A percentile compares a stretch with the other conserved stretches of the same genome.
These are phyloP conservation scores for Mycena crocata DNA, from an alignment of 768 basidiomycete species.

Conservation along the genomic window DNA sequence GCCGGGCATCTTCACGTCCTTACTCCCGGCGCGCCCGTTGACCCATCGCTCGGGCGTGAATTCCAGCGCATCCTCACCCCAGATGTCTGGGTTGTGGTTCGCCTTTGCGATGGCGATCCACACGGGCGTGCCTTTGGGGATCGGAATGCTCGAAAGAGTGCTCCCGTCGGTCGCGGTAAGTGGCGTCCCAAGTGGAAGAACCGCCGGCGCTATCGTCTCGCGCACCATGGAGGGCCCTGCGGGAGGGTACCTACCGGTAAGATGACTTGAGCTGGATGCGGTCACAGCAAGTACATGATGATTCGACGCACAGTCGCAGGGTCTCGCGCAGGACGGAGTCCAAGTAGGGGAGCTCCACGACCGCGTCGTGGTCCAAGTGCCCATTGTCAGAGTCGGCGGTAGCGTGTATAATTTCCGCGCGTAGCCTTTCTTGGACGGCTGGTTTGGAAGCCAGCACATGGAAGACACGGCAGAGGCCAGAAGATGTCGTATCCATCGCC, in stretches of 20 bases:
- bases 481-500: constrained; percentile 28
- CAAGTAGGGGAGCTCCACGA: constrained; percentile 37
- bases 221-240: background rate
- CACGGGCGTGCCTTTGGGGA: constrained; percentile 54
- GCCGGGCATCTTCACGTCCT: constrained; percentile 47
- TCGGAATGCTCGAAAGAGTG: constrained; percentile 47
- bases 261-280: background rate
- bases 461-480: constrained; percentile 26
- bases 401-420: constrained; percentile 37
- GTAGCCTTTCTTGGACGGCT: constrained; percentile 38
- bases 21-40: constrained; percentile 42
- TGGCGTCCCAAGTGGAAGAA: constrained; percentile 56
- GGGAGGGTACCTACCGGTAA: constrained; percentile 7
- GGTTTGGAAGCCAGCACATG: constrained; percentile 19
- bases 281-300: background rate
- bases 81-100: constrained; percentile 55
- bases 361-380: constrained; percentile 34
- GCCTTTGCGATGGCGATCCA: constrained; percentile 49
- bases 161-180: constrained; percentile 51
- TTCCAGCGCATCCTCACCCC: constrained; percentile 60
- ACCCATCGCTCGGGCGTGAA: constrained; percentile 68
- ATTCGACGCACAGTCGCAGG: constrained; percentile 28
- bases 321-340: constrained; percentile 41
- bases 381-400: constrained; percentile 30
- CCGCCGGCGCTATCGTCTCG: constrained; percentile 1